Base-by-base conservation (phyloP, 2,329 filamentous ascomycete species). In the Scolecobasidium constrictum region DNA sequence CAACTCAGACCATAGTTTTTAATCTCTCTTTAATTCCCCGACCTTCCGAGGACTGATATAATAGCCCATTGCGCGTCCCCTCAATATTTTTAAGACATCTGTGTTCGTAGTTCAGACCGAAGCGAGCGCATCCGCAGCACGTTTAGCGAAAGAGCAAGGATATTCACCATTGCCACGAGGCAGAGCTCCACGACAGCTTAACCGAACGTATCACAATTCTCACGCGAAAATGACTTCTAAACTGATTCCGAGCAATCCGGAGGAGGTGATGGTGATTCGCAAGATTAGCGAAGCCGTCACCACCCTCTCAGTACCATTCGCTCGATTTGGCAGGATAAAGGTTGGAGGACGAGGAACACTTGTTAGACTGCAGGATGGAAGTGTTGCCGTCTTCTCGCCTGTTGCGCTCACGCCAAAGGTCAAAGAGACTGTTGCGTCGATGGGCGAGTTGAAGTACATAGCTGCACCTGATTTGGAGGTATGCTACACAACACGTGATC, bases 321-420 rank as follows among this genome's bases (percentile, higher is more conserved):
- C 75, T 40, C 83, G 92, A 37, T 84, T 85, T 55, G 87, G 87
- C 40, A 69, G 67, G 39, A 64, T 94, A 54, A 86, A 86, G 56
- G 71, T 98, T 54, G 92, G 92, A 44, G 90, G 87, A 36, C 75
- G 92, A 55, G 88, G 78, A 48, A 96, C 92, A 4, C 69, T 95
- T 46, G 81, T 94, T 46, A 83, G 80, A 52, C 76, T 98, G 52
- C 73, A 77, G 45, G 81, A 79, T 7, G 87, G 87, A 44, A 68
- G 75, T 36, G 76, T 96, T 33, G 85, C 86, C 50, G 80, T 95
- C 59, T 95, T 95, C 73, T 94, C 87, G 1, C 92, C 92, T 15
- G 84, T 92, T 16, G 83, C 82, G 12, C 73, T 95, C 44, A 96
- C 88, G 3, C 73, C 81, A 3, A 77, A 81, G 45, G 79, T 87